Evolutionary conservation across 768 basidiomycete genomes (phyloP).

Genomic region (Tulasnella sp.): DNA sequence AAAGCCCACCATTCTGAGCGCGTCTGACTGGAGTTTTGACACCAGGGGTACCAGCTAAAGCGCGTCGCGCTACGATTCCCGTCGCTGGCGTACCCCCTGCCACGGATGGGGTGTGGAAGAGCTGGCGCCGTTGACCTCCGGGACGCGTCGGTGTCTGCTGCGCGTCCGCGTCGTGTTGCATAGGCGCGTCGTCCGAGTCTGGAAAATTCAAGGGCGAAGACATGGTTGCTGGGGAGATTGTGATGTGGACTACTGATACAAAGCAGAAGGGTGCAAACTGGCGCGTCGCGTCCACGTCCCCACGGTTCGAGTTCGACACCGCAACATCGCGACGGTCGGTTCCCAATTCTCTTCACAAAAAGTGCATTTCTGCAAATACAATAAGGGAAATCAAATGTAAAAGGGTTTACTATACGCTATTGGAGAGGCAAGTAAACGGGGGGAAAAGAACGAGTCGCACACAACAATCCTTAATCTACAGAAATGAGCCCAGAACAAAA

Average conservation of each 20-base stretch:
- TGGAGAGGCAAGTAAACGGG: not conserved
- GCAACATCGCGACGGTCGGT: no score
- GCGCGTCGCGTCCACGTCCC: not conserved
- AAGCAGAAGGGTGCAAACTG: not conserved
- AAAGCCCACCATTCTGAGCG: not conserved
- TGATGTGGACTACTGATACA: not conserved
- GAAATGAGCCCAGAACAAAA: not conserved
- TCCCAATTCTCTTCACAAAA: not conserved
- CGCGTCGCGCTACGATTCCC: constrained; percentile 10
- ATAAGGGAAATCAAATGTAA: not conserved
- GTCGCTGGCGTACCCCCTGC: constrained; percentile 9
- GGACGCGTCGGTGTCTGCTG: constrained; percentile 12
- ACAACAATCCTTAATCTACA: not conserved
- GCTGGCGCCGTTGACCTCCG: not conserved
- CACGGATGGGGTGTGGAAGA: constrained; percentile 8
- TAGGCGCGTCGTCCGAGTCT: constrained; percentile 10
- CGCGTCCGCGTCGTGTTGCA: not conserved
- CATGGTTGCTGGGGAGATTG: not conserved
- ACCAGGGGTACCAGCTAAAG: constrained; percentile 5
- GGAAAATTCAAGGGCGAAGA: constrained; percentile 8
- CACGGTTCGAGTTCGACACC: not conserved
- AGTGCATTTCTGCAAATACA: not conserved
- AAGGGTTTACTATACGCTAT: not conserved
- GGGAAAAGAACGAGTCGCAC: not conserved
- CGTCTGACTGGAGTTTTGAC: not conserved